A percentile compares a stretch with the other conserved stretches of the same genome.
Conservation (phyloP, 306 rosid species). For the Cyamopsis tetragonoloba region DNA sequence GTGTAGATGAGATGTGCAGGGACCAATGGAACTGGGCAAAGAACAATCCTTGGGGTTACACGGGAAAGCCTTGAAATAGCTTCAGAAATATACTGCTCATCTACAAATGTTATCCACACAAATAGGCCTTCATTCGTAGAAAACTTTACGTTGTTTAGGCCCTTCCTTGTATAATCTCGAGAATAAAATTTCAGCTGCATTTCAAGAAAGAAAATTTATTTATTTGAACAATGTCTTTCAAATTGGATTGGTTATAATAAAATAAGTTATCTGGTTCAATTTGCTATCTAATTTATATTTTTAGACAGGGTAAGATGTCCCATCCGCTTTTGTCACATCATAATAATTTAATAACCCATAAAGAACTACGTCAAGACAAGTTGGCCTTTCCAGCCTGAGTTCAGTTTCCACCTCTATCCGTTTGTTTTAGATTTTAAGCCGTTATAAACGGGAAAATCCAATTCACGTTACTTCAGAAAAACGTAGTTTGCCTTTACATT, state of each 20-base stretch:
- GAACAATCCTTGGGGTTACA: constrained; percentile 84
- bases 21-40: constrained; percentile 99
- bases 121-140: background rate
- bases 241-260: background rate
- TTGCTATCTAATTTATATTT: too few species aligned
- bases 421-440: too few species aligned
- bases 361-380: too few species aligned
- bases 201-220: background rate
- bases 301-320: too few species aligned
- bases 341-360: too few species aligned
- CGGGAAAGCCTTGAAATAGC: constrained; percentile 33
- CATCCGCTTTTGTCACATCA: too few species aligned
- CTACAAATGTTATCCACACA: background rate
- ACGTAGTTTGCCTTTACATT: too few species aligned
- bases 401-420: too few species aligned
- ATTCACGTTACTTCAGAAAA: too few species aligned
- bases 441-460: too few species aligned
- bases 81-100: constrained; percentile 6
- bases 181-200: background rate
- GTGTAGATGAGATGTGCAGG: constrained; percentile 85
- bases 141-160: background rate
- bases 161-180: background rate
- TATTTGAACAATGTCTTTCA: background rate
- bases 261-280: background rate
- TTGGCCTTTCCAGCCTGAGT: too few species aligned